Base-by-base conservation (phyloP, 1,284 basidiomycete genomes). In the Puccinia triticina region DNA sequence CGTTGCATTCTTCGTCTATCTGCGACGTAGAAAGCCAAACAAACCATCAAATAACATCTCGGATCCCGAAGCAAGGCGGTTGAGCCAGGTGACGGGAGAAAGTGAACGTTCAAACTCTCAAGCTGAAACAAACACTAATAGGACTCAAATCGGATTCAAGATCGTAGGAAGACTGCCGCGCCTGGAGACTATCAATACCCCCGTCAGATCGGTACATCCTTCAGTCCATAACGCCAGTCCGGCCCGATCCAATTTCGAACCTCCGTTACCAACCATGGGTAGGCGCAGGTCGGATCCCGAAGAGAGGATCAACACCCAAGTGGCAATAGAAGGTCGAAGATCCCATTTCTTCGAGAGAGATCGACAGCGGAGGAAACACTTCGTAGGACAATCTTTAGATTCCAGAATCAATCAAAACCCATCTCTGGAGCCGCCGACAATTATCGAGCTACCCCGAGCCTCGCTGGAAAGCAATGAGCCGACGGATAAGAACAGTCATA, bases 141-240 rank as follows among this genome's bases (percentile, higher is more conserved):
- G 40, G 29, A 73, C 34, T 53, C 48, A n/a, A 40, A 55, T 37
- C 48, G 50, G 32, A 29, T 73, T 55, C 53, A 40, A 40, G 7
- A 53, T 53, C 21, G 26, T 73, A 46, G 71, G 48, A 34, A 32
- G 46, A 32, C 71, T 73, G 18, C 71, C 71, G 32, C 48, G 48
- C 10, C 48, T 73, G 7, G 71, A 73, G 21, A 23, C 48, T 18
- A 73, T 1, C 53, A 37, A 53, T 10, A 40, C 11, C 37, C 71
- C 53, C 14, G 7, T 73, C 50, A 55, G 21, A 53, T 73, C 71
- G 2, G 29, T n/a, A 48, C 71, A 73, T 18, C 29, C 71, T 73
- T 73, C 71, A 37, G 71, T 55, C 34, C 53, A 73, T n/a, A 53
- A 73, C 53, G 53, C 71, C 29, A 55, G 71, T 37, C 71, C 46